phyloP scores from a whole-genome alignment of 2,329 filamentous ascomycete species.

The Metarhizium robertsii region DNA sequence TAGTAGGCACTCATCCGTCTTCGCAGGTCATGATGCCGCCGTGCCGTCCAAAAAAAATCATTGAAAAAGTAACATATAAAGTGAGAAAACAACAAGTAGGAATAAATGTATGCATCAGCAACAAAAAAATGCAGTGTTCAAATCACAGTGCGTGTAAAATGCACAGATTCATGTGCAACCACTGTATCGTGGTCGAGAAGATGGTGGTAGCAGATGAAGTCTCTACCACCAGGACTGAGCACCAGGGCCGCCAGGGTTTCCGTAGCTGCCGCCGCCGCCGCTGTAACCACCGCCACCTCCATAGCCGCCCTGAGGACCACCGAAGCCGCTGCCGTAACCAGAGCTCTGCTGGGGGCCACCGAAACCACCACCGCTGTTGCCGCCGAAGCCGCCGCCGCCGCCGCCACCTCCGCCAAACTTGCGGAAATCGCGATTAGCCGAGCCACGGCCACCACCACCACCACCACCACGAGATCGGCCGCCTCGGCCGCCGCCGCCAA shows the following conservation, averaged over 20 bases:
- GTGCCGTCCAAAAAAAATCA: slow-evolving; percentile 23
- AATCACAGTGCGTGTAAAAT: slow-evolving; percentile 9
- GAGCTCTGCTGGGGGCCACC: slow-evolving; percentile 19
- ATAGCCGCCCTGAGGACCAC: slow-evolving; percentile 26
- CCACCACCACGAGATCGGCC: slow-evolving; percentile 44
- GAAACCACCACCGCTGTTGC: slow-evolving; percentile 28
- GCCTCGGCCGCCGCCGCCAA: slow-evolving; percentile 59
- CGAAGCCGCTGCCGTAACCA: slow-evolving; percentile 28
- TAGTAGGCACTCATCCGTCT: slow-evolving; percentile 24
- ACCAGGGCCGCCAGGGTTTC: slow-evolving; percentile 62
- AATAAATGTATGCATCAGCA: neutral
- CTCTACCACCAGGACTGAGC: slow-evolving; percentile 58
- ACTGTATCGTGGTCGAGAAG: neutral
- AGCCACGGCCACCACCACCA: slow-evolving; percentile 51
- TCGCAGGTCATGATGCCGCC: slow-evolving; percentile 32
- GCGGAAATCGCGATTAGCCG: slow-evolving; percentile 81
- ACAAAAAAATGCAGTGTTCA: slow-evolving; percentile 6
- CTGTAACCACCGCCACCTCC: slow-evolving; percentile 30
- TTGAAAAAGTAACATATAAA: slow-evolving; percentile 10
- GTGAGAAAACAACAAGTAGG: slow-evolving; percentile 11
- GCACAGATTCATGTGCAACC: slow-evolving; percentile 9
- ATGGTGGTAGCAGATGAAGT: neutral
- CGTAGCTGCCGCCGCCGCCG: slow-evolving; percentile 36
- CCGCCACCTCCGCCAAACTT: slow-evolving; percentile 56
- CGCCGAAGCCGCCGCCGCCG: slow-evolving; percentile 31